Evolutionary conservation across 345 rosid species (phyloP).

Genomic region (Salix udensis): DNA sequence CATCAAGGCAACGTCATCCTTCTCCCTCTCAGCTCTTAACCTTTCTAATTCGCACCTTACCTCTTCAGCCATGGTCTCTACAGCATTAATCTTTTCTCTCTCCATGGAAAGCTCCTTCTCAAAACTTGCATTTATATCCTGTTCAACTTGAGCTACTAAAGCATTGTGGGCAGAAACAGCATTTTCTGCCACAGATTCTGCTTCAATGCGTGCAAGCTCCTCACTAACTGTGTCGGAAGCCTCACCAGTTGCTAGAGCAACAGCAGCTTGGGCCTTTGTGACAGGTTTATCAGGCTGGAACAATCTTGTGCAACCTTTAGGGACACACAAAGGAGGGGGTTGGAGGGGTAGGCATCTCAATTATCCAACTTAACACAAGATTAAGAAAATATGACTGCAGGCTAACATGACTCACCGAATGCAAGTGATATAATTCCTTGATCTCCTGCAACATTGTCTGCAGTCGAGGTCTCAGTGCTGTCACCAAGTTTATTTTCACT

Average conservation of each 20-base stretch:
- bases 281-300: constrained; percentile 93
- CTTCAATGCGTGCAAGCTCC: constrained; percentile 89
- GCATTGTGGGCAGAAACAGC: constrained; percentile 73
- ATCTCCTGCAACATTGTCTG: no score
- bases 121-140: constrained; percentile 68
- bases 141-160: constrained; percentile 77
- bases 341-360: not conserved
- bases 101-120: constrained; percentile 69
- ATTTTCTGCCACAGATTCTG: constrained; percentile 86
- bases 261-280: constrained; percentile 94
- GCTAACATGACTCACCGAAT: constrained; percentile 61
- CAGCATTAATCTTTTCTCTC: constrained; percentile 61
- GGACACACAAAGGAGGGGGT: not conserved
- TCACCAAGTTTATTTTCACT: no score
- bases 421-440: constrained; percentile 83
- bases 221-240: constrained; percentile 71
- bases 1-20: constrained; percentile 53
- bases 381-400: constrained; percentile 7
- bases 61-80: constrained; percentile 84
- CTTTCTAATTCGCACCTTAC: constrained; percentile 61
- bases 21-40: constrained; percentile 66
- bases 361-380: constrained; percentile 19
- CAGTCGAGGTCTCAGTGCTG: no score
- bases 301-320: constrained; percentile 72
- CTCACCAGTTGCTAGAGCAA: constrained; percentile 82